These are phyloP conservation scores for Podila epicladia DNA, from an alignment of 192 early-diverging fungal species.

Conservation along the genomic window DNA sequence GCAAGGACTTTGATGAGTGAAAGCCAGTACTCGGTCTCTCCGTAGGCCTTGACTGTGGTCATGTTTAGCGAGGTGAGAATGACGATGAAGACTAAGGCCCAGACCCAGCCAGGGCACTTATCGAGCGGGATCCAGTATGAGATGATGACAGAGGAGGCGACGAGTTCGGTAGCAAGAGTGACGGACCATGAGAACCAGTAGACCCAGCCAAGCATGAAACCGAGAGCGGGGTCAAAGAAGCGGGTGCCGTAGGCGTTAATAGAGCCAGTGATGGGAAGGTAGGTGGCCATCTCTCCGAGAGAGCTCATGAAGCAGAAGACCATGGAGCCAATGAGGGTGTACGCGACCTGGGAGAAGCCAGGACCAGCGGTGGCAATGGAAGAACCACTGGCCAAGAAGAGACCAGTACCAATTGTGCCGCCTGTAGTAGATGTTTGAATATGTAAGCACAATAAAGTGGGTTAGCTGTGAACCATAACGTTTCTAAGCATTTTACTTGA, in stretches of 20 bases:
- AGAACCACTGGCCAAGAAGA: slow-evolving; percentile 50
- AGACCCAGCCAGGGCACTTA: slow-evolving; percentile 49
- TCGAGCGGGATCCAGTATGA: slow-evolving; percentile 57
- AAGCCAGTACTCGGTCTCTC: slow-evolving; percentile 87
- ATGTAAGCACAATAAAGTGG: not conserved
- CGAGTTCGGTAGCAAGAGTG: slow-evolving; percentile 78
- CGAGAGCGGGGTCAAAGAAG: slow-evolving; percentile 86
- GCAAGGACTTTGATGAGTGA: slow-evolving; percentile 79
- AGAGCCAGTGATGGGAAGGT: slow-evolving; percentile 82
- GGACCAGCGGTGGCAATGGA: slow-evolving; percentile 40
- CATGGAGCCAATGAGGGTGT: slow-evolving; percentile 65
- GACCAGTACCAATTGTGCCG: slow-evolving; percentile 56
- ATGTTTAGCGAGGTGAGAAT: slow-evolving; percentile 75
- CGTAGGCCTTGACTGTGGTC: slow-evolving; percentile 76
- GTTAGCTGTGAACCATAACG: not conserved
- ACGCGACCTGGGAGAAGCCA: slow-evolving; percentile 38
- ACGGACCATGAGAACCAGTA: slow-evolving; percentile 76
- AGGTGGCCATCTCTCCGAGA: slow-evolving; percentile 90
- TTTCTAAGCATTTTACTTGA: not conserved
- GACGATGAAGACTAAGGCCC: slow-evolving; percentile 65
- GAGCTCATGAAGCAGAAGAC: slow-evolving; percentile 82
- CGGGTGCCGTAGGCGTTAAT: slow-evolving; percentile 80
- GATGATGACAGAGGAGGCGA: slow-evolving; percentile 78
- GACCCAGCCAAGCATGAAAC: slow-evolving; percentile 77
- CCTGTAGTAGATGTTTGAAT: slow-evolving; percentile 15